These are phyloP conservation scores for Paramecium primaurelia DNA, from an alignment of 73 alveolate genomes.

Conservation along the genomic window DNA sequence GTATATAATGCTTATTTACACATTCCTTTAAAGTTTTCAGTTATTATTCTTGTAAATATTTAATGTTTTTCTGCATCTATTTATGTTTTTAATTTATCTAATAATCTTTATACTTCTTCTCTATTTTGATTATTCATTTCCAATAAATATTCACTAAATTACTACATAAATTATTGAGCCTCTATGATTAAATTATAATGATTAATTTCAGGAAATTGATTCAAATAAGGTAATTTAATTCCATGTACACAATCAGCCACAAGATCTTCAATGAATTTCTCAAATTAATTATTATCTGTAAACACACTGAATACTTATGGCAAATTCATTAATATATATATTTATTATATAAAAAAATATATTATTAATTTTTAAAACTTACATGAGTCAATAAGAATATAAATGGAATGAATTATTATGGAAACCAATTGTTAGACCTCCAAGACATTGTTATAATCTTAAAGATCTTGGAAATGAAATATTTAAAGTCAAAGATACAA, in stretches of 20 bases:
- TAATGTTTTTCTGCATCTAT: neutral
- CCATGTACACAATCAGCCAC: constrained; percentile 53
- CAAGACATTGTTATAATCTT: constrained; percentile 29
- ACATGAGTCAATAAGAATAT: neutral
- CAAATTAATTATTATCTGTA: neutral
- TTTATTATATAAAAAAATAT: neutral
- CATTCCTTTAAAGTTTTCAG: constrained; percentile 38
- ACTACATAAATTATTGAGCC: neutral
- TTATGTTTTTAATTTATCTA: constrained; percentile 2
- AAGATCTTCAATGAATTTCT: constrained; percentile 35
- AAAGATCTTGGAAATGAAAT: constrained; percentile 43
- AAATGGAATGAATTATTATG: constrained; percentile 8
- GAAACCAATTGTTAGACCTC: constrained; percentile 59
- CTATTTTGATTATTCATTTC: constrained; percentile 6
- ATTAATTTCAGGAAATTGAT: neutral
- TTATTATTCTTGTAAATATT: neutral
- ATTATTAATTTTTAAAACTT: neutral
- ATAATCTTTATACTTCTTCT: constrained; percentile 5
- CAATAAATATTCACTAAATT: neutral
- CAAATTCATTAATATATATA: neutral
- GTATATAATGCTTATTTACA: constrained; percentile 26
- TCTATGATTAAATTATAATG: neutral
- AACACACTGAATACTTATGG: neutral
- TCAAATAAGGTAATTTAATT: constrained; percentile 22
- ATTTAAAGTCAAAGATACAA: neutral